Percentiles rank a stretch among this genome's conserved stretches.
phyloP scores from a whole-genome alignment of 176 grass and related monocot genomes.

The Chrysopogon serrulatus region DNA sequence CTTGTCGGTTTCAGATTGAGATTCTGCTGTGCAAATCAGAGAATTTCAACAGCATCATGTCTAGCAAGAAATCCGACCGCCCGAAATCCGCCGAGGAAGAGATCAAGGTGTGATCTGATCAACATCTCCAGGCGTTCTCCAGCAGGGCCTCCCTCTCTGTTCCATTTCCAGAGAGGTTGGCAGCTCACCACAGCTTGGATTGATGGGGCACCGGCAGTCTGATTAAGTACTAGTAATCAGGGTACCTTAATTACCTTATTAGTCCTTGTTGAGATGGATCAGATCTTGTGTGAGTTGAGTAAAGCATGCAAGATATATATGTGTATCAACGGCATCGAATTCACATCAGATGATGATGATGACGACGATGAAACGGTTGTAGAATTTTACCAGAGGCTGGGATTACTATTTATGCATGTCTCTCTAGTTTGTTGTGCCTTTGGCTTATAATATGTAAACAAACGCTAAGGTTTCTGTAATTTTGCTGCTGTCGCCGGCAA shows the following conservation, averaged over 20 bases:
- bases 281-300: slow-evolving; percentile 4
- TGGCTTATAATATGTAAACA: slow-evolving; percentile 1
- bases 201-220: background rate
- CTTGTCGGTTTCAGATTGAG: slow-evolving; percentile 80
- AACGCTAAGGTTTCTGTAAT: slow-evolving; percentile 18
- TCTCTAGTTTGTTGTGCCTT: background rate
- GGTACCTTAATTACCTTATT: slow-evolving; percentile 9
- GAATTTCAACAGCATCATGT: slow-evolving; percentile 56
- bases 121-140: background rate
- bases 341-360: slow-evolving; percentile 14
- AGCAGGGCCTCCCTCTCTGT: background rate
- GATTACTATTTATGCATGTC: background rate
- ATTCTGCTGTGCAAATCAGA: slow-evolving; percentile 78
- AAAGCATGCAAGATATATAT: background rate
- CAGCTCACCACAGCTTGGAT: background rate
- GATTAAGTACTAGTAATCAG: slow-evolving; percentile 24
- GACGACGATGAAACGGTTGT: slow-evolving; percentile 11
- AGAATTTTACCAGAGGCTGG: slow-evolving; percentile 7
- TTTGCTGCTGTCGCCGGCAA: background rate
- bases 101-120: slow-evolving; percentile 33
- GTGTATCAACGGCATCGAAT: background rate
- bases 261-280: slow-evolving; percentile 18
- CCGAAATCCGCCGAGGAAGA: slow-evolving; percentile 44
- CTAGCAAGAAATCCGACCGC: slow-evolving; percentile 46
- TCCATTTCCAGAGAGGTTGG: slow-evolving; percentile 14